Percentiles rank a stretch among this genome's conserved stretches.
Conservation (phyloP, 257 asterid genomes). For the Rauvolfia tetraphylla region DNA sequence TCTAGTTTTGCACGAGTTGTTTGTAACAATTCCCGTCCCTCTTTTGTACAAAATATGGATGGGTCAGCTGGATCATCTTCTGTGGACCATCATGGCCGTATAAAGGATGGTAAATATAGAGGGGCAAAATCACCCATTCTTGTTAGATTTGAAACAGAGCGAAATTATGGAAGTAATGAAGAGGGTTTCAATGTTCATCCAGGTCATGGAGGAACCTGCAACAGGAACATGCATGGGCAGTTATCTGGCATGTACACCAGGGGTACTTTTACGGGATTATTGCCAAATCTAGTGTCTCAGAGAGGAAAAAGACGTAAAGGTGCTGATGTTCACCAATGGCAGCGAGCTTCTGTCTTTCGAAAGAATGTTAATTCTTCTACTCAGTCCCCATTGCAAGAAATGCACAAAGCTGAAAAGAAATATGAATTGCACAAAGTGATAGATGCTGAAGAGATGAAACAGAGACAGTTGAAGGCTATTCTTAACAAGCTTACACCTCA, state of each 20-base stretch:
- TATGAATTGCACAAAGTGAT: slow-evolving; percentile 77
- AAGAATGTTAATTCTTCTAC: slow-evolving; percentile 74
- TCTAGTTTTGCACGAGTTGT: slow-evolving; percentile 6
- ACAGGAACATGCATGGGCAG: slow-evolving; percentile 38
- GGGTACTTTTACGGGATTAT: slow-evolving; percentile 58
- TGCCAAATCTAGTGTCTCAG: slow-evolving; percentile 60
- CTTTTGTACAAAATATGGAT: slow-evolving; percentile 49
- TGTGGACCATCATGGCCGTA: neutral
- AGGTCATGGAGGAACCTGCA: slow-evolving; percentile 55
- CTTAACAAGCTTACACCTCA: slow-evolving; percentile 97
- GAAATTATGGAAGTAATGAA: slow-evolving; percentile 8
- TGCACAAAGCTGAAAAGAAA: slow-evolving; percentile 86
- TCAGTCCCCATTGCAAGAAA: slow-evolving; percentile 51
- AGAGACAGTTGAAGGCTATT: slow-evolving; percentile 77
- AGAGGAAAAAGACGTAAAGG: slow-evolving; percentile 51
- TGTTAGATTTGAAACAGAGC: slow-evolving; percentile 9
- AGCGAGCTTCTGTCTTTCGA: slow-evolving; percentile 59
- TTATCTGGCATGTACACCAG: slow-evolving; percentile 41
- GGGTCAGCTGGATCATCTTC: slow-evolving; percentile 28
- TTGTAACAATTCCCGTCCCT: slow-evolving; percentile 1
- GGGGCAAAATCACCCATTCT: slow-evolving; percentile 30
- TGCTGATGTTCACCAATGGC: slow-evolving; percentile 82
- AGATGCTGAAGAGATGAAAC: slow-evolving; percentile 82
- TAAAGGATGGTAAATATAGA: slow-evolving; percentile 34
- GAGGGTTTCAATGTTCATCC: slow-evolving; percentile 42